phyloP scores from a whole-genome alignment of 169 alveolate species.

The Haemoproteus tartakovskyi region DNA sequence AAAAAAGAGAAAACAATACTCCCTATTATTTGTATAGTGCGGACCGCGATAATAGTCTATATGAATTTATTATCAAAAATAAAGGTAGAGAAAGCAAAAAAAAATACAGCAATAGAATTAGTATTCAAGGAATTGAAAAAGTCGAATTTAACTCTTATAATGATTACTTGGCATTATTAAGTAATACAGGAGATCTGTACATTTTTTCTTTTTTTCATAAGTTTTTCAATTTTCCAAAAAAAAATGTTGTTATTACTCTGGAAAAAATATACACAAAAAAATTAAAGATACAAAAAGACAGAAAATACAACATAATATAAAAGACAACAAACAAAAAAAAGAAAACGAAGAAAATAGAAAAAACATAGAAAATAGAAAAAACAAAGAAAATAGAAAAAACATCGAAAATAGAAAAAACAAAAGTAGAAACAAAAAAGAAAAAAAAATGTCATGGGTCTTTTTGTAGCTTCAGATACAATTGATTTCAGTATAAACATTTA shows the following conservation, averaged over 20 bases:
- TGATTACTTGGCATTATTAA: slow-evolving; percentile 39
- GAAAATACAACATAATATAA: not conserved
- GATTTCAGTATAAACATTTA: slow-evolving; percentile 35
- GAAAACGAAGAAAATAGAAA: not conserved
- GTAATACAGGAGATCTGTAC: slow-evolving; percentile 18
- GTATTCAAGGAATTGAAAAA: slow-evolving; percentile 32
- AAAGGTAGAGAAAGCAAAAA: slow-evolving; percentile 1
- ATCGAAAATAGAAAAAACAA: not conserved
- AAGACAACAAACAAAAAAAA: no score
- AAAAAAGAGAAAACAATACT: not conserved
- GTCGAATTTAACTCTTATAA: slow-evolving; percentile 41
- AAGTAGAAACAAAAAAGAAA: not conserved
- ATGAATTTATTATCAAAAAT: slow-evolving; percentile 15
- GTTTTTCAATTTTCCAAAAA: slow-evolving; percentile 37
- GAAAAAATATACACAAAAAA: slow-evolving; percentile 21
- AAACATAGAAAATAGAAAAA: not conserved
- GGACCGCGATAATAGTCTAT: slow-evolving; percentile 25
- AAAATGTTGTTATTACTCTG: slow-evolving; percentile 35
- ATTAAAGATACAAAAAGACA: not conserved
- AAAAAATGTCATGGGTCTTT: slow-evolving; percentile 43
- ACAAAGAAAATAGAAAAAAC: not conserved
- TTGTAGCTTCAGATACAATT: slow-evolving; percentile 16
- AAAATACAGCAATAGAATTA: slow-evolving; percentile 3
- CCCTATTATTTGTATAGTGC: slow-evolving; percentile 22
- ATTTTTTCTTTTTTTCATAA: slow-evolving; percentile 59